Conservation (phyloP, 192 early-diverging fungal genomes). For the Obelidium mucronatum region DNA sequence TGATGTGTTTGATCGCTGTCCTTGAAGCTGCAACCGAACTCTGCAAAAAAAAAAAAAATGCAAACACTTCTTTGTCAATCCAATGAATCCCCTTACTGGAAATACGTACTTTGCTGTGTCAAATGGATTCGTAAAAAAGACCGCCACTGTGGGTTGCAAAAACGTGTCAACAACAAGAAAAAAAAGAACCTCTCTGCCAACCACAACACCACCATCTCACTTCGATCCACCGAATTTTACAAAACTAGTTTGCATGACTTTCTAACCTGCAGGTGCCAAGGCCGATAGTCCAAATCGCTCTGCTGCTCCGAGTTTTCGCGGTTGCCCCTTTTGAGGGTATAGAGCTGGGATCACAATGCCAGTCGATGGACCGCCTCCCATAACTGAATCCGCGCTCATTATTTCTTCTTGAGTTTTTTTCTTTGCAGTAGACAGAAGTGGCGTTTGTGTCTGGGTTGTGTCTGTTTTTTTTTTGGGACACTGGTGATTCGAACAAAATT, state of each 20-base stretch:
- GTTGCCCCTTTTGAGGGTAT: constrained; percentile 51
- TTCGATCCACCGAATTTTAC: too few relatives aligned
- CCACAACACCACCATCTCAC: too few relatives aligned
- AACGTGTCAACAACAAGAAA: too few relatives aligned
- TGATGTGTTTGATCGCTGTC: constrained; percentile 54
- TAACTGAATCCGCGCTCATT: constrained; percentile 29
- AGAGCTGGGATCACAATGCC: constrained; percentile 50
- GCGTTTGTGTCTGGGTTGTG: not conserved
- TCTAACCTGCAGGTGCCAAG: constrained; percentile 64
- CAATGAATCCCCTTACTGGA: not conserved
- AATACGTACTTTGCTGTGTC: constrained; percentile 73
- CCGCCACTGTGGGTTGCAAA: constrained; percentile 55
- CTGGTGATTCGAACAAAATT: not conserved
- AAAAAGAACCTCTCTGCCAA: too few relatives aligned
- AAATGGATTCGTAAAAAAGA: constrained; percentile 80
- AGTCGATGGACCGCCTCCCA: constrained; percentile 9
- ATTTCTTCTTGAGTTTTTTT: not conserved
- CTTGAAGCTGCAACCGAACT: constrained; percentile 73
- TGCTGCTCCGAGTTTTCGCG: constrained; percentile 50
- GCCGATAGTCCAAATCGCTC: constrained; percentile 72
- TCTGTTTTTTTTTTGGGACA: not conserved
- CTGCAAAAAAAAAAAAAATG: constrained; percentile 21
- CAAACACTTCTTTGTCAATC: not conserved
- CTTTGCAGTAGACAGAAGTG: not conserved
- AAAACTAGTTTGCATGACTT: too few relatives aligned